Evolutionary conservation across 192 early-diverging fungal genomes (phyloP).

Genomic region (Dissophora ornata): DNA sequence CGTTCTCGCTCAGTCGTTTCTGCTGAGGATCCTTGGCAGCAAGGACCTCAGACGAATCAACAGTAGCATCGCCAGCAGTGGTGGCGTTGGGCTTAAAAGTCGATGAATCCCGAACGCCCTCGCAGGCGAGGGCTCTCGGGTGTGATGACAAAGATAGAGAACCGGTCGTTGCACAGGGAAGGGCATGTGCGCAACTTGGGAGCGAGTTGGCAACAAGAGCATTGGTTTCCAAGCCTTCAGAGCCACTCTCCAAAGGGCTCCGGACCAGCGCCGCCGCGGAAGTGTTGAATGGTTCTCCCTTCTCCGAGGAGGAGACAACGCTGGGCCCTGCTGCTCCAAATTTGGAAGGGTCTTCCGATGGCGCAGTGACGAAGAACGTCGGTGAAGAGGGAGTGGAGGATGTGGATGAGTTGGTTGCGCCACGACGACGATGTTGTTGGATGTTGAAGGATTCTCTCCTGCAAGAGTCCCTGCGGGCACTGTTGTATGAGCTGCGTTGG

Average conservation of each 20-base stretch:
- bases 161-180: constrained; percentile 24
- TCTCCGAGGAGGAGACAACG: neutral
- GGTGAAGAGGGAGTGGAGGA: neutral
- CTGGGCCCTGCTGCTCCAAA: too few relatives aligned
- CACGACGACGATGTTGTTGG: neutral
- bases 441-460: neutral
- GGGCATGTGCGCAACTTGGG: constrained; percentile 18
- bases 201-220: constrained; percentile 15
- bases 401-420: too few relatives aligned
- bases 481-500: constrained; percentile 18
- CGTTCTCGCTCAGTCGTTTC: constrained; percentile 39
- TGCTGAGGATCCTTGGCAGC: constrained; percentile 9
- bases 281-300: neutral
- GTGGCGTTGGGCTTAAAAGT: neutral
- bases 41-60: too few relatives aligned
- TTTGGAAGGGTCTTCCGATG: too few relatives aligned
- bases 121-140: constrained; percentile 17
- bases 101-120: neutral
- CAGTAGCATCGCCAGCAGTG: too few relatives aligned
- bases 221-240: neutral
- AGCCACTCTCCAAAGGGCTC: too few relatives aligned
- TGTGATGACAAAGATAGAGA: constrained; percentile 10
- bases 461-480: neutral
- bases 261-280: too few relatives aligned
- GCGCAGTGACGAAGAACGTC: too few relatives aligned